A percentile compares a stretch with the other conserved stretches of the same genome.
These are phyloP conservation scores for Nymphaea colorata DNA, from an alignment of 164 flowering plant genomes.

Conservation along the genomic window DNA sequence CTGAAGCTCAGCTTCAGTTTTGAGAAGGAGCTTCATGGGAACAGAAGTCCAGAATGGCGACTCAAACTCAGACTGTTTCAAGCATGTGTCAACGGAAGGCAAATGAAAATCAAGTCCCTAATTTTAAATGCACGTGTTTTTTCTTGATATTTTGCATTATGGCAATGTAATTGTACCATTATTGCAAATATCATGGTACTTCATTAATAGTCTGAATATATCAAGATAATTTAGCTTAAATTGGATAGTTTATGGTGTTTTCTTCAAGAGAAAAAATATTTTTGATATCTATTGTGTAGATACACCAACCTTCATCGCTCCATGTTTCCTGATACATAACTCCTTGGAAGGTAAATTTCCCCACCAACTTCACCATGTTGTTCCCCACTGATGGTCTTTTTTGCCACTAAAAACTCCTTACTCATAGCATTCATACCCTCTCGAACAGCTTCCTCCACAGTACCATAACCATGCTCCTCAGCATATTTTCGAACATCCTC, in stretches of 20 bases:
- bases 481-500: slow-evolving; percentile 98
- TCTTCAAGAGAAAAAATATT: neutral
- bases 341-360: slow-evolving; percentile 81
- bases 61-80: too few species aligned
- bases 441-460: slow-evolving; percentile 77
- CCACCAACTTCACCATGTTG: slow-evolving; percentile 97
- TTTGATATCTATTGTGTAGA: too few species aligned
- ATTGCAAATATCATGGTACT: too few species aligned
- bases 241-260: neutral
- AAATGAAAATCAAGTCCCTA: too few species aligned
- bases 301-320: slow-evolving; percentile 37
- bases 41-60: too few species aligned
- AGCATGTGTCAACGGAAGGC: too few species aligned
- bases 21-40: neutral
- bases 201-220: too few species aligned
- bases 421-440: slow-evolving; percentile 98
- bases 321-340: slow-evolving; percentile 22
- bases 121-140: neutral
- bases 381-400: slow-evolving; percentile 89
- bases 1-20: neutral
- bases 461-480: slow-evolving; percentile 96
- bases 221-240: too few species aligned
- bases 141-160: neutral
- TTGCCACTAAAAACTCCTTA: slow-evolving; percentile 83
- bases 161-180: neutral